These are phyloP conservation scores for Fusarium bulbicola DNA, from an alignment of 2,329 filamentous ascomycete genomes.

Conservation along the genomic window DNA sequence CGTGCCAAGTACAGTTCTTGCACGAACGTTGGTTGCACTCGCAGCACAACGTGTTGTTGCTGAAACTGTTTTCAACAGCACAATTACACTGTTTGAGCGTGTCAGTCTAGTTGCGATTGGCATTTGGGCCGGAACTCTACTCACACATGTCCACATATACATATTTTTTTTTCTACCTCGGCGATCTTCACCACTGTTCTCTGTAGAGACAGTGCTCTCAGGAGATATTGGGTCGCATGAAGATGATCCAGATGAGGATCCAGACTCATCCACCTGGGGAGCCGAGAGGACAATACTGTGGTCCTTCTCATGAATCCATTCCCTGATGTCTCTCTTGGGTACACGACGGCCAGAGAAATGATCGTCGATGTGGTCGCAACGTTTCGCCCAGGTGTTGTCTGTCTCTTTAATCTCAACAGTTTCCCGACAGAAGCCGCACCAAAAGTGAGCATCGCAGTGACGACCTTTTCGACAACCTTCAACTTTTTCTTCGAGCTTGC, in stretches of 20 bases:
- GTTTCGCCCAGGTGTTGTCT: slow-evolving; percentile 63
- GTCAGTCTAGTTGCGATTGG: slow-evolving; percentile 4
- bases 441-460: slow-evolving; percentile 74
- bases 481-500: slow-evolving; percentile 54
- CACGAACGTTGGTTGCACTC: slow-evolving; percentile 21
- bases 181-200: slow-evolving; percentile 1
- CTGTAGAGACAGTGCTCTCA: neutral
- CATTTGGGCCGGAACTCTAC: slow-evolving; percentile 12
- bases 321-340: slow-evolving; percentile 55
- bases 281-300: neutral
- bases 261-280: neutral
- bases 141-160: slow-evolving; percentile 47
- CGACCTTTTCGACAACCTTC: slow-evolving; percentile 68
- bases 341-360: slow-evolving; percentile 68
- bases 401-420: slow-evolving; percentile 59
- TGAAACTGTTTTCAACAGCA: neutral
- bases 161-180: slow-evolving; percentile 22
- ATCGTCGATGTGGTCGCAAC: slow-evolving; percentile 77
- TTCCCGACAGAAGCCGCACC: slow-evolving; percentile 84
- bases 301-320: slow-evolving; percentile 61
- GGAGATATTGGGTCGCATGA: slow-evolving; percentile 6
- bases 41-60: slow-evolving; percentile 8
- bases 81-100: slow-evolving; percentile 34
- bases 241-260: slow-evolving; percentile 2
- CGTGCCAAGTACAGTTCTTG: neutral